phyloP scores from a whole-genome alignment of 2,329 filamentous ascomycete genomes.

The Hymenoscyphus salicellus region DNA sequence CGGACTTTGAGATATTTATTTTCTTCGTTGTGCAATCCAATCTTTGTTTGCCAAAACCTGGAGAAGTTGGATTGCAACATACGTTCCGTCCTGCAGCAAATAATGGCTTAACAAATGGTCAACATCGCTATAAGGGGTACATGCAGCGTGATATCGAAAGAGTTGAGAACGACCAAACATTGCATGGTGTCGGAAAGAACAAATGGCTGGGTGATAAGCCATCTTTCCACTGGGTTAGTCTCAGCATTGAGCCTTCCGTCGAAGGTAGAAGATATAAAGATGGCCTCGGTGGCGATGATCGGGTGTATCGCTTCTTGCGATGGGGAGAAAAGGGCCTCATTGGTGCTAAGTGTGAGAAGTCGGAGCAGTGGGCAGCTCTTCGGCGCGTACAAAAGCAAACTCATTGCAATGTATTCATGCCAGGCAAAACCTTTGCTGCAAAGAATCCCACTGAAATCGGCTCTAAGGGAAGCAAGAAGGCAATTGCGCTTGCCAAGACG shows the following conservation, averaged over 20 bases:
- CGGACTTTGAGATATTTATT: slow-evolving; percentile 14
- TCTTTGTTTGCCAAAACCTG: slow-evolving; percentile 6
- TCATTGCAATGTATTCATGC: slow-evolving; percentile 4
- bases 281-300: slow-evolving; percentile 1
- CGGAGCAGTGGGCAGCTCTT: background rate
- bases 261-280: background rate
- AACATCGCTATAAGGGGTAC: slow-evolving; percentile 3
- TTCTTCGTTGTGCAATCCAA: slow-evolving; percentile 10
- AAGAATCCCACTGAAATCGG: slow-evolving; percentile 4
- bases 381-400: slow-evolving; percentile 4
- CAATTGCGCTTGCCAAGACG: slow-evolving; percentile 2
- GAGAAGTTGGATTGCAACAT: slow-evolving; percentile 3
- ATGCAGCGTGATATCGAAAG: background rate
- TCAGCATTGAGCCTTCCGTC: background rate
- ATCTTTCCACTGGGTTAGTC: slow-evolving; percentile 15
- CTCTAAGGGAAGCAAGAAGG: background rate
- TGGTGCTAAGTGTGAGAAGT: background rate
- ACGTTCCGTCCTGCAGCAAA: slow-evolving; percentile 10
- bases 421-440: background rate
- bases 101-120: slow-evolving; percentile 13
- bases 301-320: background rate
- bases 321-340: background rate
- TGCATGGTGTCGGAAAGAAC: background rate
- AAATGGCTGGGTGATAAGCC: slow-evolving; percentile 18
- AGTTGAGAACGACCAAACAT: background rate